Evolutionary conservation across 768 basidiomycete species (phyloP), one percentile per base, ranked within the genome.

Genomic region (Hypholoma fasciculare): DNA sequence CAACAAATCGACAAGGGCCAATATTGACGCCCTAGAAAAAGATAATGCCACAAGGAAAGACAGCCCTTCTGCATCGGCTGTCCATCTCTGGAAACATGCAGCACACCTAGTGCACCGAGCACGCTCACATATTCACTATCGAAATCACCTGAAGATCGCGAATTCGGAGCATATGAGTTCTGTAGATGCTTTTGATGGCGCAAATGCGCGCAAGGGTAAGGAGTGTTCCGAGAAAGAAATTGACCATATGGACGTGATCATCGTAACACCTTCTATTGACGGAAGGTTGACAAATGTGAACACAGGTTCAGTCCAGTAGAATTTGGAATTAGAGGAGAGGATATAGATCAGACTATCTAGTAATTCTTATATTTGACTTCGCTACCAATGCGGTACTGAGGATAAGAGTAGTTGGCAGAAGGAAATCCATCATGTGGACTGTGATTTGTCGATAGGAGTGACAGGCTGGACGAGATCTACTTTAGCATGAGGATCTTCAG

Each of bases 111-210:
- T 82, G 44, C 76, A 74, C 23, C 81, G 71, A 68, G 74, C 76
- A 56, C 78, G 76, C 71, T 83, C 82, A 39, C 73, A 73, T 43
- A 69, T 69, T 23, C 86, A 88, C 65, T 86, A 88, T 67, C 75
- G 72, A 61, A 77, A 85, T 53, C 77, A 86, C 50, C 74, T 92
- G 61, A 79, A 80, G 54, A 78, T 92, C 23, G 78, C 83, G 11
- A 74, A 76, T 37, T 77, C 80, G 40, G 90, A 94, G 69, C 86
- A 94, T 66, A 92, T 95, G 92, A 86, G 82, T 61, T 67, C 65
- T 7, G 85, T 95, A 0, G 93, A 96, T 68, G 80, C 80, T 46
- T 90, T 85, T 67, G 86, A 92, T 63, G 90, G 90, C 40, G 64
- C 73, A 53, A 73, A 71, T 50, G 72, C 74, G 36, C 72, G 83